Conservation (phyloP, 257 asterid genomes). For the Salvia hispanica region DNA sequence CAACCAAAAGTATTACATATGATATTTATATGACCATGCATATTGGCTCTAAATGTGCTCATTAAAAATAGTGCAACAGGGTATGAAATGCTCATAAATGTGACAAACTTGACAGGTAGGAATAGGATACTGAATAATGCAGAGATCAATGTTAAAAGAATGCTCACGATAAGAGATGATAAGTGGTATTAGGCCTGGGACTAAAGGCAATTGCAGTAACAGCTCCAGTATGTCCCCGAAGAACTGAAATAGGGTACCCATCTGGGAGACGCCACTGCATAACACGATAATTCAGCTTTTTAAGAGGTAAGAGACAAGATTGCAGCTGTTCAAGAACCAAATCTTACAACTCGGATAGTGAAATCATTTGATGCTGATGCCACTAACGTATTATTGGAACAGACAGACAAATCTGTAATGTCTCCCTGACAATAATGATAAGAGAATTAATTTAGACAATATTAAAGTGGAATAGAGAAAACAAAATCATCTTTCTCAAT, state of each 20-base stretch:
- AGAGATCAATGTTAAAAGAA: constrained; percentile 26
- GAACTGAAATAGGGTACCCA: constrained; percentile 88
- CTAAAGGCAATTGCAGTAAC: constrained; percentile 96
- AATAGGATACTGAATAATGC: constrained; percentile 13
- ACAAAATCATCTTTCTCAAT: constrained; percentile 18
- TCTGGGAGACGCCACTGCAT: constrained; percentile 97
- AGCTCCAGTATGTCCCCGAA: constrained; percentile 91
- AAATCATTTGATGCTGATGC: constrained; percentile 97
- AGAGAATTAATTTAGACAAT: constrained; percentile 12
- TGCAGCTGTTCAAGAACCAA: constrained; percentile 30
- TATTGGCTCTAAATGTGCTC: constrained; percentile 3
- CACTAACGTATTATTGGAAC: constrained; percentile 80
- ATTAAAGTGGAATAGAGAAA: constrained; percentile 19
- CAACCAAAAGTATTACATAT: background rate
- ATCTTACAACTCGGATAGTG: constrained; percentile 94
- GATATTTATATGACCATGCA: background rate
- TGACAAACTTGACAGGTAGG: constrained; percentile 14
- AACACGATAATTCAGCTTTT: constrained; percentile 35
- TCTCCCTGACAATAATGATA: constrained; percentile 69
- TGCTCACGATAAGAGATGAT: constrained; percentile 92
- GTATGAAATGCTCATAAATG: constrained; percentile 16
- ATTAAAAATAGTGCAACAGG: constrained; percentile 21
- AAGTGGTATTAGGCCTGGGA: constrained; percentile 68
- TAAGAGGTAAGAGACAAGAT: constrained; percentile 36
- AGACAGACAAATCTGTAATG: constrained; percentile 92